Evolutionary conservation across 192 early-diverging fungal species (phyloP).

Genomic region (Linnemannia elongata): DNA sequence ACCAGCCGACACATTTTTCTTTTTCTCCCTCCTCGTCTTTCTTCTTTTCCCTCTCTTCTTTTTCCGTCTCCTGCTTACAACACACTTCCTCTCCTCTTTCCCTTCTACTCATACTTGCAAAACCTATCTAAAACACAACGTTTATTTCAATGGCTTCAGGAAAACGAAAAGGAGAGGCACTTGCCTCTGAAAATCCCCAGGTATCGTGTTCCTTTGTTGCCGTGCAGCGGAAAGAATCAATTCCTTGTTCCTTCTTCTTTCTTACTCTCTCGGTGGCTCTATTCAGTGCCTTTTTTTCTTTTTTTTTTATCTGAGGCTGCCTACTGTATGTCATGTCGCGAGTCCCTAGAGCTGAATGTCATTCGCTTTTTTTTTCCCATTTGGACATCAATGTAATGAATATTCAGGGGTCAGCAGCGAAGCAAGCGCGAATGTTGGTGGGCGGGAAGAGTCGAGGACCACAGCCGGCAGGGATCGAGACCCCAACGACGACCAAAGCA

Average conservation of each 20-base stretch:
- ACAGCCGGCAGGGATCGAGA: neutral
- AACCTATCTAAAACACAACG: neutral
- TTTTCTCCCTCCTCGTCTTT: neutral
- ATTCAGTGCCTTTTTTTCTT: neutral
- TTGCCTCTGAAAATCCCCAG: neutral
- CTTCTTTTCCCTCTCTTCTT: neutral
- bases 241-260: no score
- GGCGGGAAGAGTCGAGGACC: neutral
- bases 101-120: neutral
- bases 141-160: neutral
- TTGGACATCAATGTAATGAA: neutral
- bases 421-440: neutral
- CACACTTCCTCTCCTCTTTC: neutral
- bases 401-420: neutral
- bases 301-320: neutral
- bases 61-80: neutral
- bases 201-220: neutral
- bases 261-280: no score
- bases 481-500: neutral
- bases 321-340: neutral
- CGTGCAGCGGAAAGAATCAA: no score
- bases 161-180: neutral
- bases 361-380: neutral
- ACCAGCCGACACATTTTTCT: neutral
- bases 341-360: neutral